Conservation (phyloP, 495 filamentous ascomycete genomes). For the Monascus purpureus region DNA sequence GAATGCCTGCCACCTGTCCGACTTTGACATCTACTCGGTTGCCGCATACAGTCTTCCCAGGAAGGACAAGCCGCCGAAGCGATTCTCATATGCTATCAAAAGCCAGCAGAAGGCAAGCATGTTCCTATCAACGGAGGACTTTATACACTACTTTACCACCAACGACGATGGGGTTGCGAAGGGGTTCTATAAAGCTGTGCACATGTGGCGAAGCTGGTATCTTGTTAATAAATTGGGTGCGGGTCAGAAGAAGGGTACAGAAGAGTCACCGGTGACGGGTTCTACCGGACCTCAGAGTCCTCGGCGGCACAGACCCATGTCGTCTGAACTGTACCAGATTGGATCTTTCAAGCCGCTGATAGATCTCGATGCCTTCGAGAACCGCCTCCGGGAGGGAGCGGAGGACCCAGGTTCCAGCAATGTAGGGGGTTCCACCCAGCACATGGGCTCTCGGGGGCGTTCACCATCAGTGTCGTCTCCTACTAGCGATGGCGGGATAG, state of each 20-base stretch:
- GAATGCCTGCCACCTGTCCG: constrained; percentile 74
- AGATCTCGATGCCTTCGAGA: constrained; percentile 34
- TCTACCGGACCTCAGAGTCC: constrained; percentile 4
- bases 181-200: constrained; percentile 54
- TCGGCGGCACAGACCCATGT: constrained; percentile 15
- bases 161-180: constrained; percentile 52
- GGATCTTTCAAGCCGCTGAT: constrained; percentile 43
- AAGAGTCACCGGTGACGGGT: constrained; percentile 1
- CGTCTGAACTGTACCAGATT: constrained; percentile 34
- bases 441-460: constrained; percentile 10
- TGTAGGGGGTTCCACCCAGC: constrained; percentile 5
- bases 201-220: constrained; percentile 84
- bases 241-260: constrained; percentile 20
- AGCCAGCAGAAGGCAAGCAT: constrained; percentile 83
- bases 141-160: constrained; percentile 81
- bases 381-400: constrained; percentile 4
- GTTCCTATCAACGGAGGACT: constrained; percentile 71
- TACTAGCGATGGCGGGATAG: constrained; percentile 1
- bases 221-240: constrained; percentile 51
- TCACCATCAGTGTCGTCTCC: constrained; percentile 8
- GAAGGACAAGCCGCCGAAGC: constrained; percentile 58
- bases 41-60: constrained; percentile 48
- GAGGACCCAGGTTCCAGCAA: background rate
- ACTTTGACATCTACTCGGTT: constrained; percentile 83
- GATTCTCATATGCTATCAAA: constrained; percentile 76